Evolutionary conservation across 2,329 filamentous ascomycete genomes (phyloP), one percentile per base, ranked within the genome.

Genomic region (Hymenoscyphus infarciens): DNA sequence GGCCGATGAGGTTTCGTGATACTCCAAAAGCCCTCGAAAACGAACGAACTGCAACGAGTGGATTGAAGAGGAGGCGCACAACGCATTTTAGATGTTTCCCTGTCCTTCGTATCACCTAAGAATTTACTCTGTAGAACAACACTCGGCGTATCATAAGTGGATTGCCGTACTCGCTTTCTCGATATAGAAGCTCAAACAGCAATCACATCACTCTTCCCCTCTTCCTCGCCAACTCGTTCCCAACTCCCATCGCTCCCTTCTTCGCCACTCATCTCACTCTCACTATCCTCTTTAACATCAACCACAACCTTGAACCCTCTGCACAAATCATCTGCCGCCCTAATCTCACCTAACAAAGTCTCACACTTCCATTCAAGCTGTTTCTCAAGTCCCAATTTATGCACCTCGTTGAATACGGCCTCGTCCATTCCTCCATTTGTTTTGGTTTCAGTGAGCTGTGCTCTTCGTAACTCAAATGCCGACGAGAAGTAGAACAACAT

Each of bases 251-350:
- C 42, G 16, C 42, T 33, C 16, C 39, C 59, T 5, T 60, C 59
- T 19, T 42, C 15, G 3, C 19, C 59, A 3, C 13, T 56, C 22
- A 22, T 29, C 22, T 60, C 59, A 10, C 35, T 39, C 19, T 56
- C 59, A n/a, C 15, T 45, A 5, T 57, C 25, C 39, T 61, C 59
- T 25, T 33, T 35, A 11, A 57, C 53, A 57, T 56, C 59, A 49
- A 61, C 54, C 10, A 49, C 59, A 45, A 61, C 59, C 15, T 45
- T 56, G 35, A 61, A 57, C 2, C 22, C 25, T 8, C 59, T 16
- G 49, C 59, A 61, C 5, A 25, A n/a, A 16, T 56, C 54, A 56
- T 61, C 59, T 11, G n/a, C n/a, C 15, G 22, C 33, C 54, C 53
- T 45, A 25, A 61, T n/a, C 3, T 57, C 25, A 16, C 11, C 35